Conservation (phyloP, 2,329 filamentous ascomycete species). For the Venturia effusa region DNA sequence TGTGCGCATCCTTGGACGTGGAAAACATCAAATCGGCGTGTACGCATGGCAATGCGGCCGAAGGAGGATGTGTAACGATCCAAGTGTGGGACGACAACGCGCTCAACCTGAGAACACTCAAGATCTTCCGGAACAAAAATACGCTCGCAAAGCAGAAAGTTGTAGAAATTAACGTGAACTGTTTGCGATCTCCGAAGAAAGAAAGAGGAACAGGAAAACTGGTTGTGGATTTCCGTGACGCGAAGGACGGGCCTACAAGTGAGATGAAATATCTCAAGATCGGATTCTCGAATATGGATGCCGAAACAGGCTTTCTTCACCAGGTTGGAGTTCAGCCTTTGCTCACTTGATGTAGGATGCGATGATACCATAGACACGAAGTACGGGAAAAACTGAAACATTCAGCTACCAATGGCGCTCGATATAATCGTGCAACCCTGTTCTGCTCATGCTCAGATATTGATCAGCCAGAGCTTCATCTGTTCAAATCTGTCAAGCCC, state of each 20-base stretch:
- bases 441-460: no score
- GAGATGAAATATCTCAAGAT: conserved; percentile 12
- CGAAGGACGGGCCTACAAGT: conserved; percentile 1
- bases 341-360: background rate
- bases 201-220: conserved; percentile 7
- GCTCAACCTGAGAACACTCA: background rate
- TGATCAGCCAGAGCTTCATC: no score
- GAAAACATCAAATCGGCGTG: conserved; percentile 10
- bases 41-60: conserved; percentile 10
- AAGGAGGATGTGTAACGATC: conserved; percentile 7
- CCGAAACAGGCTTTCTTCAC: conserved; percentile 5
- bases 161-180: conserved; percentile 7
- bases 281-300: conserved; percentile 5
- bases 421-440: no score
- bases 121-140: conserved; percentile 12
- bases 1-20: conserved; percentile 8
- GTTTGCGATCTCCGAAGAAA: conserved; percentile 2
- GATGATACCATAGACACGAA: background rate
- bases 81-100: conserved; percentile 9
- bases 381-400: background rate
- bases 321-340: conserved; percentile 3
- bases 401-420: background rate
- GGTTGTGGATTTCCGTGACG: conserved; percentile 7
- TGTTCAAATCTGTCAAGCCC: no score
- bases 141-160: background rate